These are phyloP conservation scores for Phytopythium ostracodes DNA, from an alignment of 352 stramenopile species.

Conservation along the genomic window DNA sequence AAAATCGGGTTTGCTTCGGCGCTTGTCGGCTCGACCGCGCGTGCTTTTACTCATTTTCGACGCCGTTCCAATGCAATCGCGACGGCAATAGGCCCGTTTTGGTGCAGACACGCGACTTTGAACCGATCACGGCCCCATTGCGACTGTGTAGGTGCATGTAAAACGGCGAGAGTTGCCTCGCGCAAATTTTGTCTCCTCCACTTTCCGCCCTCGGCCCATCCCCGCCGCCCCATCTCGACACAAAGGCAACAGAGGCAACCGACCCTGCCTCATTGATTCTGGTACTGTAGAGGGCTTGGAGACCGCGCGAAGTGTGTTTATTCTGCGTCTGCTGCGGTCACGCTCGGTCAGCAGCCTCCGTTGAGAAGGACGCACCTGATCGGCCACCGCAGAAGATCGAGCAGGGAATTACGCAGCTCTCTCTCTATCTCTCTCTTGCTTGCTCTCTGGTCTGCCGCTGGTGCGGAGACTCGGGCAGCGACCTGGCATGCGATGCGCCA, in stretches of 20 bases:
- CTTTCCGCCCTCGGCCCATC: neutral
- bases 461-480: neutral
- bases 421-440: neutral
- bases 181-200: neutral
- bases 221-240: neutral
- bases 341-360: neutral
- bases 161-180: neutral
- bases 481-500: constrained; percentile 1
- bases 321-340: neutral
- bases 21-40: no score
- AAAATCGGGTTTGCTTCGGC: constrained; percentile 3
- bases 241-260: neutral
- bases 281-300: neutral
- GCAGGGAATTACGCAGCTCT: neutral
- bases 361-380: neutral
- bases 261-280: neutral
- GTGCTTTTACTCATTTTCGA: no score
- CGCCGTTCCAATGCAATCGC: neutral
- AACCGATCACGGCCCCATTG: neutral
- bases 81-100: neutral
- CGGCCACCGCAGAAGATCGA: neutral
- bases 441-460: neutral
- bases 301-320: neutral
- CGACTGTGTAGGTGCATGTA: neutral
- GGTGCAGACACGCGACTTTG: neutral